Percentiles rank a stretch among this genome's conserved stretches.
Evolutionary conservation across 2,329 filamentous ascomycete species (phyloP).

Genomic region (Chrysosphaeria jannelii): DNA sequence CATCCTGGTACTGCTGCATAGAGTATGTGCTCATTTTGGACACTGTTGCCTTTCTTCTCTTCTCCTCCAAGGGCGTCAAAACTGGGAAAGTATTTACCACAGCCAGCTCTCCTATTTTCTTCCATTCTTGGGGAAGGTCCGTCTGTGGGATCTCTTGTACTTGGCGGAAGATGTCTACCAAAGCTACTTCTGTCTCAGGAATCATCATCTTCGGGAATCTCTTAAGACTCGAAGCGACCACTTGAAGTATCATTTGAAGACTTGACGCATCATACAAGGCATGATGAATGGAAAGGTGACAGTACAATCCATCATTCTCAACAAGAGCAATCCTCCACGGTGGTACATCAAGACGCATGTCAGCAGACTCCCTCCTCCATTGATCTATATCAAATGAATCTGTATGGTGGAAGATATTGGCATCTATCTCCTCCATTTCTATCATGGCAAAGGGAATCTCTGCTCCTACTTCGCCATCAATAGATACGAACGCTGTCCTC

Average conservation of each 20-base stretch:
- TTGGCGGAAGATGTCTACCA: conserved; percentile 14
- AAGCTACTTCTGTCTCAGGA: conserved; percentile 7
- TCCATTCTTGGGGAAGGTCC: conserved; percentile 35
- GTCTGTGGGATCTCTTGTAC: no score
- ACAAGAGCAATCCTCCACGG: conserved; percentile 32
- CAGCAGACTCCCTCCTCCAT: no score
- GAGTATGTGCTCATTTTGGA: conserved; percentile 11
- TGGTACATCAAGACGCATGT: no score
- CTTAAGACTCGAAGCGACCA: conserved; percentile 16
- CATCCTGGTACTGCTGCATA: conserved; percentile 18
- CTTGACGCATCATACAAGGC: conserved; percentile 65
- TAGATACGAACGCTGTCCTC: conserved; percentile 37
- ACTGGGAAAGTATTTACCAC: conserved; percentile 45
- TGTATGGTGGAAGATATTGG: no score
- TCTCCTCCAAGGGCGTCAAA: conserved; percentile 29
- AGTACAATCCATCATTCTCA: conserved; percentile 8
- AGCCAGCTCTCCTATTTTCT: conserved; percentile 16
- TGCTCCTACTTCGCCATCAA: conserved; percentile 26
- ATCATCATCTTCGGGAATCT: neutral
- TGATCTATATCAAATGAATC: conserved; percentile 9
- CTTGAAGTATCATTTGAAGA: conserved; percentile 32
- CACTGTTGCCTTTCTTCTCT: conserved; percentile 7
- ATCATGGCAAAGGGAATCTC: conserved; percentile 49
- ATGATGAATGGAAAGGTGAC: conserved; percentile 33
- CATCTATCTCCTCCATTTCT: no score